Evolutionary conservation across 2,329 filamentous ascomycete genomes (phyloP).

Genomic region (Nemania abortiva): DNA sequence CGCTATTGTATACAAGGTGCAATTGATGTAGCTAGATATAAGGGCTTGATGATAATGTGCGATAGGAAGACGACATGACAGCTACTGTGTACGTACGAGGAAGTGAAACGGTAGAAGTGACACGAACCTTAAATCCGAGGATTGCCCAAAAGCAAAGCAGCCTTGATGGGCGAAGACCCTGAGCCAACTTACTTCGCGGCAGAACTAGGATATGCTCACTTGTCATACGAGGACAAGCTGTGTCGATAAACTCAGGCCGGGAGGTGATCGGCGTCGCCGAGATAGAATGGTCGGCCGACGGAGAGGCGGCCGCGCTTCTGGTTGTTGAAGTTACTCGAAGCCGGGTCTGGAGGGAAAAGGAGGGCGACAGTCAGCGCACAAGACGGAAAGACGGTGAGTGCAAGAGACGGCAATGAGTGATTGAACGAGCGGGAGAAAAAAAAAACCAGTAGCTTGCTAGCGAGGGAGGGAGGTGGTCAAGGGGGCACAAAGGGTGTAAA

Average conservation of each 20-base stretch:
- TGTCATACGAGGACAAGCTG: conserved; percentile 47
- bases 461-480: conserved; percentile 44
- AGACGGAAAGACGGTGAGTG: conserved; percentile 39
- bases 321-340: conserved; percentile 39
- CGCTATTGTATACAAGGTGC: conserved; percentile 28
- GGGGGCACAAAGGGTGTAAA: conserved; percentile 47
- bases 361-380: conserved; percentile 49
- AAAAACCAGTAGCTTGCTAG: conserved; percentile 47
- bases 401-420: conserved; percentile 35
- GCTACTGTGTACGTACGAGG: conserved; percentile 40
- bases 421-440: conserved; percentile 41
- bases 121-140: conserved; percentile 42
- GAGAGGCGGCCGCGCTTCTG: conserved; percentile 34
- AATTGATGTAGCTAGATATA: conserved; percentile 41
- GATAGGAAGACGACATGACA: conserved; percentile 40
- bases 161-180: conserved; percentile 14
- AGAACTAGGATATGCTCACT: conserved; percentile 39
- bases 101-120: conserved; percentile 44
- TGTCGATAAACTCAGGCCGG: conserved; percentile 28
- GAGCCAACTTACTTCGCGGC: conserved; percentile 44
- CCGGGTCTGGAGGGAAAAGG: conserved; percentile 43
- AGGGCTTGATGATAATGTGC: conserved; percentile 32
- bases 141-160: conserved; percentile 33
- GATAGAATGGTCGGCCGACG: conserved; percentile 42
- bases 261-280: conserved; percentile 34